Base-by-base conservation (phyloP, 257 asterid genomes). In the Primulina tabacum region DNA sequence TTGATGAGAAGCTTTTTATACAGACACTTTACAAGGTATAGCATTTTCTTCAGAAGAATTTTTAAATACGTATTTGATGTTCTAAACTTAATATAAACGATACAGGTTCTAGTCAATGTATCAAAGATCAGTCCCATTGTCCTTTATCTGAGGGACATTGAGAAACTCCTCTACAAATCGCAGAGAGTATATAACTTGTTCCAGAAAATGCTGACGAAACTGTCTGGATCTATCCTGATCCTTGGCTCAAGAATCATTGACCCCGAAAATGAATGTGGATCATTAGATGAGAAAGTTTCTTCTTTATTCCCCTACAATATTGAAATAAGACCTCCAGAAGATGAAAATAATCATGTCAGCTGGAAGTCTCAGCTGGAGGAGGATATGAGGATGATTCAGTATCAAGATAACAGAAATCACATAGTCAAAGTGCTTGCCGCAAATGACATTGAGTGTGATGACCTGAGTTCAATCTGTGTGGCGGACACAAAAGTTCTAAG, bases 311-410 rank as follows among this genome's bases (percentile, higher is more conserved):
- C 97, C 52, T 92, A 92, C 83, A 87, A 85, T 75, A 85, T 92
- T 69, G 98, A 90, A 75, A 88, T 90, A 59, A 87, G 69, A 78
- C 92, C 94, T 21, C 98, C 96, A 4, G 96, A 80, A 76, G 98
- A 88, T 73, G 92, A 87, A 70, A 84, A 74, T 10, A 82, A 79
- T 75, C 88, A 87, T 38, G 88, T 90, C 12, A 88, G 84, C 84
- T 90, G 98, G 98, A 87, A 85, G 69, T 24, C 90, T 68, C 95
- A 83, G 79, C 84, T 92, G 77, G 95, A 92, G 76, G 95, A 87
- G 79, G 98, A 90, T 62, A 85, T 81, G 93, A 90, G 86, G 77
- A 86, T 81, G 92, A 87, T 92, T n/a, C 95, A 83, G 53, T 84
- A 69, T 55, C 85, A 84, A 81, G 97, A 92, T 71, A 90, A 80